Percentiles rank a stretch among this genome's conserved stretches.
Evolutionary conservation across 2,329 filamentous ascomycete genomes (phyloP).

Genomic region (Aspergillus sp.): DNA sequence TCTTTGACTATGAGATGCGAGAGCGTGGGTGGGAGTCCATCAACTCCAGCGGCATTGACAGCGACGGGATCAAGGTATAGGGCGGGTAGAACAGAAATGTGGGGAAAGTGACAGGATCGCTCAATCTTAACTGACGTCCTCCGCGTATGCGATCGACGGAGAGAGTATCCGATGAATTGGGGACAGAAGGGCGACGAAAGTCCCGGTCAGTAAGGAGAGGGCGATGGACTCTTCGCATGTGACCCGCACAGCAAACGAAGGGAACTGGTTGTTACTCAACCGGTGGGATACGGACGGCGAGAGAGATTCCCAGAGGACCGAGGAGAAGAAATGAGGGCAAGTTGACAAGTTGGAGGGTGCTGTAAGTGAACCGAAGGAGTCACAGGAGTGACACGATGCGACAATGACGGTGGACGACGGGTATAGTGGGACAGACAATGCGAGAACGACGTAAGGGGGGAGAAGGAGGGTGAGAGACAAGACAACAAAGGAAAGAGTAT

Average conservation of each 20-base stretch:
- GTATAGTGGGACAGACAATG: not conserved
- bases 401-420: not conserved
- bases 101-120: not conserved
- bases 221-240: not conserved
- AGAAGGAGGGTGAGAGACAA: not conserved
- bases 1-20: constrained; percentile 21
- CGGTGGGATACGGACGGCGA: no score
- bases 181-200: not conserved
- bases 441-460: not conserved
- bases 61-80: not conserved
- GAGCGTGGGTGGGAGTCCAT: constrained; percentile 9
- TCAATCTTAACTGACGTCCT: not conserved
- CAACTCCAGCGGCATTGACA: constrained; percentile 16
- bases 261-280: not conserved
- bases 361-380: no score
- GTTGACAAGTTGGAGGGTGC: no score
- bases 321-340: not conserved
- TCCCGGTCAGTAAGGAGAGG: not conserved
- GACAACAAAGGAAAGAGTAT: constrained; percentile 3
- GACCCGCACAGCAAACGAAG: not conserved
- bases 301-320: no score
- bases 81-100: not conserved
- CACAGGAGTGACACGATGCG: no score
- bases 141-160: not conserved
- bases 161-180: not conserved